Evolutionary conservation across 2,329 filamentous ascomycete species (phyloP).

Genomic region (Metarhizium robertsii): DNA sequence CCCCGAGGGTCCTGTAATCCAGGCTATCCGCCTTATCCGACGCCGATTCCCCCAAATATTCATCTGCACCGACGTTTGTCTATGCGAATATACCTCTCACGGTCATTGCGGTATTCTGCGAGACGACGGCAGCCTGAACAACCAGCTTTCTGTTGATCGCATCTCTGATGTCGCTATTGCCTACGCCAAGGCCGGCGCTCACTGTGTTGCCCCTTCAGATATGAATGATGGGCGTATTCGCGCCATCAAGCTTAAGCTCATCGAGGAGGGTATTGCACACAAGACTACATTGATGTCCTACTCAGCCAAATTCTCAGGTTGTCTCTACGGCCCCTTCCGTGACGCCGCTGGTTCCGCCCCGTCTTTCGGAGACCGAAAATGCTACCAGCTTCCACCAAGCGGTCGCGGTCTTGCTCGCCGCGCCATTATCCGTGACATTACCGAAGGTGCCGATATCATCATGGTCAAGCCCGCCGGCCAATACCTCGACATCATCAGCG

Average conservation of each 20-base stretch:
- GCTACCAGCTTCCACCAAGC: conserved; percentile 92
- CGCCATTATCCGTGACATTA: conserved; percentile 82
- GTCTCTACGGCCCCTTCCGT: conserved; percentile 92
- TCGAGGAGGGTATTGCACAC: conserved; percentile 88
- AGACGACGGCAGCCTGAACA: conserved; percentile 89
- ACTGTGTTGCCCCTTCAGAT: conserved; percentile 93
- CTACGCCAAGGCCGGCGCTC: conserved; percentile 90
- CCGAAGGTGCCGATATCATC: conserved; percentile 92
- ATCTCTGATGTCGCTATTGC: conserved; percentile 97
- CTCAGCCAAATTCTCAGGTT: conserved; percentile 94
- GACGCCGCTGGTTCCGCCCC: conserved; percentile 88
- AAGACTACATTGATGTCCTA: conserved; percentile 94
- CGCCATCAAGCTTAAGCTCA: conserved; percentile 95
- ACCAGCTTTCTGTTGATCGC: conserved; percentile 83
- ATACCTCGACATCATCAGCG: conserved; percentile 95
- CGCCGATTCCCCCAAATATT: conserved; percentile 83
- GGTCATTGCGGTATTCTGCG: conserved; percentile 94
- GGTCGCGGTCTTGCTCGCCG: conserved; percentile 85
- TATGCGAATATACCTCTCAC: conserved; percentile 97
- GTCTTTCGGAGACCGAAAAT: conserved; percentile 87
- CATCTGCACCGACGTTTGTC: conserved; percentile 85
- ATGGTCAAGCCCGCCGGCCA: conserved; percentile 98
- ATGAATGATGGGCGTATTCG: conserved; percentile 99
- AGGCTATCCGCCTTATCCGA: conserved; percentile 73
- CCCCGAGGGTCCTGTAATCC: conserved; percentile 84